These are phyloP conservation scores for Triticum timopheevii DNA, from an alignment of 176 grass and related monocot genomes.

Conservation along the genomic window DNA sequence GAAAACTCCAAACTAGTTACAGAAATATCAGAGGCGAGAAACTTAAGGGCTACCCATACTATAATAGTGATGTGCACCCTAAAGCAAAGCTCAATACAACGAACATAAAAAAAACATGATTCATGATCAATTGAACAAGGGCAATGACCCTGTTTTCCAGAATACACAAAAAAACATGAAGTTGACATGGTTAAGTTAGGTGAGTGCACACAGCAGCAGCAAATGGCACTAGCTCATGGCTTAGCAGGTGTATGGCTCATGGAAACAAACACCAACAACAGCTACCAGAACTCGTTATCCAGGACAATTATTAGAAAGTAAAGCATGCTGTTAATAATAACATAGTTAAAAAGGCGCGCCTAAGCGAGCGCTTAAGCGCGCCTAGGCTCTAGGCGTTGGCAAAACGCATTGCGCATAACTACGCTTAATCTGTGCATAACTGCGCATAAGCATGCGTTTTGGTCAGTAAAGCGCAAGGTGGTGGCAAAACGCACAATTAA, in stretches of 20 bases:
- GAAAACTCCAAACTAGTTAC: background rate
- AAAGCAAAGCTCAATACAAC: slow-evolving; percentile 1
- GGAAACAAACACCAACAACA: background rate
- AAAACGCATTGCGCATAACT: no score
- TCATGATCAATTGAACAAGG: background rate
- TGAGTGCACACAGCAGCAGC: background rate
- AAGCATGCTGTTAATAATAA: background rate
- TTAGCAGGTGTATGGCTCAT: background rate
- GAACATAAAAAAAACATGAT: background rate
- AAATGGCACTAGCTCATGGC: background rate
- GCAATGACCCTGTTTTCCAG: background rate
- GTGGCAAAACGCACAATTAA: no score
- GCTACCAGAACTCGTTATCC: background rate
- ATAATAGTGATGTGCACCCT: background rate
- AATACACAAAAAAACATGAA: background rate
- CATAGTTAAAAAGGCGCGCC: no score
- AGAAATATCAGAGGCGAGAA: slow-evolving; percentile 4
- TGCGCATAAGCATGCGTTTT: no score
- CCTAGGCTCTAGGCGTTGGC: no score
- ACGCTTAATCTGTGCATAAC: no score
- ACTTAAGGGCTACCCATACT: background rate
- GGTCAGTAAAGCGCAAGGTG: no score
- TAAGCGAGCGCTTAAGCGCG: no score
- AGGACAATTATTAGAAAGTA: background rate
- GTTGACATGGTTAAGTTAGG: background rate